phyloP scores from a whole-genome alignment of 345 rosid species.

The Eucalyptus cloeziana region DNA sequence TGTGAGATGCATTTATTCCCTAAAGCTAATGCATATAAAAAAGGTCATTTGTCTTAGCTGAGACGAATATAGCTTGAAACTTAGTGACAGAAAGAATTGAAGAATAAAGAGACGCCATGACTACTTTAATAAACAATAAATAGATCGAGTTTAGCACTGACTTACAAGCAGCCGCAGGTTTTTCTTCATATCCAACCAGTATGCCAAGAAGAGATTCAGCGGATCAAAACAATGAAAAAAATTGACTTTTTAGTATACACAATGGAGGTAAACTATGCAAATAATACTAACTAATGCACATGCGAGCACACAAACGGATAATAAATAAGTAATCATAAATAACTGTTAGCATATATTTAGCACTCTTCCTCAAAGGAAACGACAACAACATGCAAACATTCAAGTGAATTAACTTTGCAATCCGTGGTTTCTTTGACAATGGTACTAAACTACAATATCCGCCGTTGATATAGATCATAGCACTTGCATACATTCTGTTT shows the following conservation, averaged over 20 bases:
- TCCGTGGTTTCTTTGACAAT: no score
- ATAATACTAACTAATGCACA: not conserved
- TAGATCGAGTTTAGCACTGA: not conserved
- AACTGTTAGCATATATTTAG: no score
- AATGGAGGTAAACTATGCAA: not conserved
- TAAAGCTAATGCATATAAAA: not conserved
- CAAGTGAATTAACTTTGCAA: no score
- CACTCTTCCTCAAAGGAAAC: no score
- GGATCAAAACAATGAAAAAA: not conserved
- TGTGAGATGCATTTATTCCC: not conserved
- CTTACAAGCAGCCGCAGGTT: slow-evolving; percentile 96
- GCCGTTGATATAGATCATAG: no score
- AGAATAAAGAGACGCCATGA: not conserved
- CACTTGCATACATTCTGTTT: no score
- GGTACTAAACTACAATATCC: no score
- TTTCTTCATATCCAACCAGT: slow-evolving; percentile 52
- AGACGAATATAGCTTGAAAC: not conserved
- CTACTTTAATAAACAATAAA: not conserved
- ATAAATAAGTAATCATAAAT: no score
- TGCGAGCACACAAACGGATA: not conserved
- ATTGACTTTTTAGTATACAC: not conserved
- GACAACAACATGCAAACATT: no score
- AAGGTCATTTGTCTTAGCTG: not conserved
- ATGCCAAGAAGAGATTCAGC: slow-evolving; percentile 21
- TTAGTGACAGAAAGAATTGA: not conserved